These are phyloP conservation scores for Dactylella cylindrospora DNA, from an alignment of 2,329 filamentous ascomycete species.

Conservation along the genomic window DNA sequence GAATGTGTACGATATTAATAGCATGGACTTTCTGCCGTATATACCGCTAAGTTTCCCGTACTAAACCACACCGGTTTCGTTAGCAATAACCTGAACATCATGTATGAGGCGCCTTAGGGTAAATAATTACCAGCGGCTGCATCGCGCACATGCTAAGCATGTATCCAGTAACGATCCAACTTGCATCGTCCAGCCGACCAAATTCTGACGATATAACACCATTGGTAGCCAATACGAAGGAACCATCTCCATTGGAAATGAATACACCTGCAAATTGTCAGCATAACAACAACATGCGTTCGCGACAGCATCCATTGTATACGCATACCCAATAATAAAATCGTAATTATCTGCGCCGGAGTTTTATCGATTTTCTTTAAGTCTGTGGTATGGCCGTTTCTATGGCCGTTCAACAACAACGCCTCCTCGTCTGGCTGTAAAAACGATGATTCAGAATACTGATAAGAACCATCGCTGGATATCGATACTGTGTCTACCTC, in stretches of 20 bases:
- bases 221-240: slow-evolving; percentile 67
- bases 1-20: slow-evolving; percentile 58
- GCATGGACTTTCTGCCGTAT: slow-evolving; percentile 59
- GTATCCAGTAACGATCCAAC: slow-evolving; percentile 61
- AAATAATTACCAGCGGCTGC: slow-evolving; percentile 57
- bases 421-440: slow-evolving; percentile 24
- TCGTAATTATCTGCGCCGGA: slow-evolving; percentile 24
- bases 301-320: too few species aligned
- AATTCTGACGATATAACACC: slow-evolving; percentile 65
- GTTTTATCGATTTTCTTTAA: not conserved
- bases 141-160: slow-evolving; percentile 58
- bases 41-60: slow-evolving; percentile 63
- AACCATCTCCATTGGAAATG: slow-evolving; percentile 65
- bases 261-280: slow-evolving; percentile 59
- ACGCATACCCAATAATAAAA: slow-evolving; percentile 25
- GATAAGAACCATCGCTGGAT: slow-evolving; percentile 19
- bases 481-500: slow-evolving; percentile 33
- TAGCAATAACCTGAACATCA: not conserved
- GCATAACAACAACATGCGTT: not conserved
- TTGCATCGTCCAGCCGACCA: slow-evolving; percentile 60
- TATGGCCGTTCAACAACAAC: slow-evolving; percentile 5
- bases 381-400: not conserved
- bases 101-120: not conserved
- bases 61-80: slow-evolving; percentile 45
- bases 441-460: slow-evolving; percentile 20